These are phyloP conservation scores for Diaporthe sp. DNA, from an alignment of 2,329 filamentous ascomycete genomes.

Conservation along the genomic window DNA sequence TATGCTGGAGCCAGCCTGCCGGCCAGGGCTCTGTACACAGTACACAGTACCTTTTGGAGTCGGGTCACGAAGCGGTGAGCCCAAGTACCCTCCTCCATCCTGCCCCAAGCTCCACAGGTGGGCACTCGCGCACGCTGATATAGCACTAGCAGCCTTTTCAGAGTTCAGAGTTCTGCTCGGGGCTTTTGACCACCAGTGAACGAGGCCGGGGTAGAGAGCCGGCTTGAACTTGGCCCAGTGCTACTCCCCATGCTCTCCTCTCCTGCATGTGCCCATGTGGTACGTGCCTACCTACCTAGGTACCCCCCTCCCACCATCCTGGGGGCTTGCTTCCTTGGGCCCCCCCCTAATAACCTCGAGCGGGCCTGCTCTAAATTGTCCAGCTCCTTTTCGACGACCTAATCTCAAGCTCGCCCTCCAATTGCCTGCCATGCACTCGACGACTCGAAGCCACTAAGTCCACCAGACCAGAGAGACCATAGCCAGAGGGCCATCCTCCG, in stretches of 20 bases:
- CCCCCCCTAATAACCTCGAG: slow-evolving; percentile 28
- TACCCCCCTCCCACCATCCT: slow-evolving; percentile 7
- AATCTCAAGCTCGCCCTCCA: slow-evolving; percentile 22
- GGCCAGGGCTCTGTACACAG: too few relatives aligned
- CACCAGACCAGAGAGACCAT: slow-evolving; percentile 11
- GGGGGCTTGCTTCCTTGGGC: slow-evolving; percentile 12
- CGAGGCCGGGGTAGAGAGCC: neutral
- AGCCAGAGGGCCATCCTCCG: neutral
- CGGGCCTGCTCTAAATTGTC: slow-evolving; percentile 34
- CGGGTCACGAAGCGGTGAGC: slow-evolving; percentile 21
- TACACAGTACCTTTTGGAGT: slow-evolving; percentile 11
- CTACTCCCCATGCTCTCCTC: slow-evolving; percentile 1
- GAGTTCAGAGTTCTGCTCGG: slow-evolving; percentile 25
- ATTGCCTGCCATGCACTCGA: slow-evolving; percentile 12
- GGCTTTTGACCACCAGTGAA: slow-evolving; percentile 21
- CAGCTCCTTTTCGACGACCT: slow-evolving; percentile 34
- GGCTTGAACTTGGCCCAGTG: slow-evolving; percentile 11
- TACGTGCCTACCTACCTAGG: slow-evolving; percentile 23
- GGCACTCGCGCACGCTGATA: slow-evolving; percentile 7
- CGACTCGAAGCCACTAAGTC: slow-evolving; percentile 18
- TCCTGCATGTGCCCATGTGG: slow-evolving; percentile 7
- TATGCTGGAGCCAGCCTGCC: neutral
- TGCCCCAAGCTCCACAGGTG: slow-evolving; percentile 19
- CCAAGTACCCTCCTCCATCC: neutral
- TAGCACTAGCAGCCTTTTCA: slow-evolving; percentile 25